phyloP scores from a whole-genome alignment of 345 rosid genomes.

The Moricandia arvensis region DNA sequence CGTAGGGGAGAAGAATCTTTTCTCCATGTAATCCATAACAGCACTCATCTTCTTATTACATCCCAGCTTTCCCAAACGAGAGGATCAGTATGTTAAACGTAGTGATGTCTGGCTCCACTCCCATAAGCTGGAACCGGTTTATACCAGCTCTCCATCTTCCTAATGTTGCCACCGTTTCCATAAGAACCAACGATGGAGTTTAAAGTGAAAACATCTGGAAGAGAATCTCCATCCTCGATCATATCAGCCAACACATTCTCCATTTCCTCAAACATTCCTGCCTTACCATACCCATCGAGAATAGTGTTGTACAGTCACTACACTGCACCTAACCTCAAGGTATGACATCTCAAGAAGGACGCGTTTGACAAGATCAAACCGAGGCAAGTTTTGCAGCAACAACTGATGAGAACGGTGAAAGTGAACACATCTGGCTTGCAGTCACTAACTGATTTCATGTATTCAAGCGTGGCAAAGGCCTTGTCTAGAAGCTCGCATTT shows the following conservation, averaged over 20 bases:
- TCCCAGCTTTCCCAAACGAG: constrained; percentile 65
- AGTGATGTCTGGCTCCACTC: constrained; percentile 57
- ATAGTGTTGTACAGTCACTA: constrained; percentile 29
- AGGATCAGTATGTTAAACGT: constrained; percentile 68
- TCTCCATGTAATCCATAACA: constrained; percentile 66
- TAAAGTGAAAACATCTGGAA: constrained; percentile 71
- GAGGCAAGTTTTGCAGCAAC: constrained; percentile 52
- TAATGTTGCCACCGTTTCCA: constrained; percentile 54
- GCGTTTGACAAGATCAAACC: constrained; percentile 51
- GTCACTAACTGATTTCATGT: constrained; percentile 67
- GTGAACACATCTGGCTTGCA: constrained; percentile 81
- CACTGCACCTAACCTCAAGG: constrained; percentile 56
- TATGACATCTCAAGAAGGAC: constrained; percentile 75
- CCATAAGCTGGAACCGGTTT: constrained; percentile 78
- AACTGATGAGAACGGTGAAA: constrained; percentile 56
- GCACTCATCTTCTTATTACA: constrained; percentile 64
- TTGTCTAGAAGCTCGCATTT: constrained; percentile 51
- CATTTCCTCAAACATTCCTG: constrained; percentile 69
- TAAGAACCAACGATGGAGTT: constrained; percentile 69
- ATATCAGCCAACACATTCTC: constrained; percentile 60
- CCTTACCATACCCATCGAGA: constrained; percentile 69
- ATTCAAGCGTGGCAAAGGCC: constrained; percentile 57
- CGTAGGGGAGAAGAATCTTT: constrained; percentile 56
- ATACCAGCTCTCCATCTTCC: constrained; percentile 78
- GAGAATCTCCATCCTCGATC: constrained; percentile 58